These are phyloP conservation scores for Patellifolia procumbens DNA, from an alignment of 179 eudicot genomes.

Conservation along the genomic window DNA sequence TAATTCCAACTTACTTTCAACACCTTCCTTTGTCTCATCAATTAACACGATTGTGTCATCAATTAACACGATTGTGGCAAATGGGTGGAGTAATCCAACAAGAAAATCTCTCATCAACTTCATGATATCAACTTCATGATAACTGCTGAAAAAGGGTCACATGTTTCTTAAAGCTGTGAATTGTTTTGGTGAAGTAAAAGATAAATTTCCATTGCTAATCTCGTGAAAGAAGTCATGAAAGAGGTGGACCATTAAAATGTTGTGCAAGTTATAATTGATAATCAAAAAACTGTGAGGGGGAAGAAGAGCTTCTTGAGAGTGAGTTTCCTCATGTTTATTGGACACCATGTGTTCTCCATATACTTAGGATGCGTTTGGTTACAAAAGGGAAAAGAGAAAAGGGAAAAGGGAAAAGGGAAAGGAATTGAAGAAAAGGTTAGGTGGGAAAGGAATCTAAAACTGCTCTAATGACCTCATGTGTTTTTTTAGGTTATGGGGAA, in stretches of 20 bases:
- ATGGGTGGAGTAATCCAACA: background rate
- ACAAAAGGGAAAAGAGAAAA: no score
- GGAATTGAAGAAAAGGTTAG: no score
- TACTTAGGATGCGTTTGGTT: no score
- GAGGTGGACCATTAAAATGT: slow-evolving; percentile 9
- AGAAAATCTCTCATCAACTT: background rate
- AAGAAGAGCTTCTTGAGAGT: background rate
- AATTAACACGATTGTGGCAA: no score
- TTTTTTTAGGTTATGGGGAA: no score
- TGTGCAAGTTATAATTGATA: slow-evolving; percentile 23
- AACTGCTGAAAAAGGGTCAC: no score
- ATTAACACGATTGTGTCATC: no score
- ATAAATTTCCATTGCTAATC: slow-evolving; percentile 2
- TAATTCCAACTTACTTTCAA: no score
- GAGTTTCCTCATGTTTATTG: background rate
- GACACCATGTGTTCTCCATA: slow-evolving; percentile 21
- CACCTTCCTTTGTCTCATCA: no score
- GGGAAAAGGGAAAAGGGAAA: no score
- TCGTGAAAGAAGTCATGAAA: background rate
- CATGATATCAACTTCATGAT: background rate
- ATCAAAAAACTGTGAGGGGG: slow-evolving; percentile 3
- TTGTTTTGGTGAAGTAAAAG: background rate
- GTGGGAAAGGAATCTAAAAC: no score
- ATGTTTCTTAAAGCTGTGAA: background rate
- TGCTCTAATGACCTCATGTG: no score